These are phyloP conservation scores for Parachaetomium inaequale DNA, from an alignment of 495 filamentous ascomycete species.

Conservation along the genomic window DNA sequence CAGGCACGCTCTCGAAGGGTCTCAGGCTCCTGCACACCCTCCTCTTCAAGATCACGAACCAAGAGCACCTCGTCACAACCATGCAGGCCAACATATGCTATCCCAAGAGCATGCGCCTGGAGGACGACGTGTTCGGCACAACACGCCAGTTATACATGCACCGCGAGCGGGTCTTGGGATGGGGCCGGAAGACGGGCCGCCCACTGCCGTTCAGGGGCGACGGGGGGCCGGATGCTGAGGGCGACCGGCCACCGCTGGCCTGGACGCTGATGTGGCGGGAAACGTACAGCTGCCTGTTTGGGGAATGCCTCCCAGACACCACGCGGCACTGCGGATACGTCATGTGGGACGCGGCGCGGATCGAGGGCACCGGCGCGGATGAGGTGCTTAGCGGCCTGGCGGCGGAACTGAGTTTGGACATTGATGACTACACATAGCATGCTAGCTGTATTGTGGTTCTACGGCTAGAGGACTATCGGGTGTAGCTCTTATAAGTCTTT, in stretches of 20 bases:
- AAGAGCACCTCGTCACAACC: conserved; percentile 2
- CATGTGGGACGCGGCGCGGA: conserved; percentile 8
- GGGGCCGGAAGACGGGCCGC: neutral
- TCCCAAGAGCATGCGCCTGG: too few relatives aligned
- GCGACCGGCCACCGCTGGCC: neutral
- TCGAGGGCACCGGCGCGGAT: too few relatives aligned
- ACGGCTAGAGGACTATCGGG: too few relatives aligned
- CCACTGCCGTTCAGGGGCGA: conserved; percentile 3
- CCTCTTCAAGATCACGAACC: neutral
- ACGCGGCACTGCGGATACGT: neutral
- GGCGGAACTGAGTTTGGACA: too few relatives aligned
- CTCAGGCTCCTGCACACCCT: neutral
- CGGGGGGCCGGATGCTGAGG: neutral
- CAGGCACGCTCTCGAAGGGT: neutral
- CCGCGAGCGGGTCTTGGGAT: neutral
- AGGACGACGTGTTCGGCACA: neutral
- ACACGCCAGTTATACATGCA: too few relatives aligned
- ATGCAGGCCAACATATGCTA: neutral
- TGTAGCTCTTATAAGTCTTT: too few relatives aligned
- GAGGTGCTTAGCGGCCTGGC: too few relatives aligned
- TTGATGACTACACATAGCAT: too few relatives aligned
- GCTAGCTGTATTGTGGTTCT: too few relatives aligned
- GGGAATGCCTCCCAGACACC: neutral
- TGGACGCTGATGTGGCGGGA: conserved; percentile 4
- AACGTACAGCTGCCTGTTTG: neutral